A percentile compares a stretch with the other conserved stretches of the same genome.
Evolutionary conservation across 495 filamentous ascomycete species (phyloP).

Genomic region (Podospora fimiseda): DNA sequence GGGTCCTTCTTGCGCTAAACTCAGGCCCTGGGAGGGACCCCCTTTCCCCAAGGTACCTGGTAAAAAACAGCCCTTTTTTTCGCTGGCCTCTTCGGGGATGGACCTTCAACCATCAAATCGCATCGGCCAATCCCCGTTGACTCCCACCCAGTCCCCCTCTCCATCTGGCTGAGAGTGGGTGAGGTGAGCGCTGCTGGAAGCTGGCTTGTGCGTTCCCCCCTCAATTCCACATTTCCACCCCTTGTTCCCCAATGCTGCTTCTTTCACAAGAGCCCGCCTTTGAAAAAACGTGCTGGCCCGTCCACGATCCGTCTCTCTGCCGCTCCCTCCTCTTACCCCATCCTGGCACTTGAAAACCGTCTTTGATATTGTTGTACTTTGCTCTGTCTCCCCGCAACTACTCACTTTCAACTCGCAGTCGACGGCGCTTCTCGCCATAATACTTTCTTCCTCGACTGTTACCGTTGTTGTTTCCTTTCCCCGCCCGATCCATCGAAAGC

Average conservation of each 20-base stretch:
- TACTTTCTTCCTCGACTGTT: too few species aligned
- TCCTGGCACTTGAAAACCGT: slow-evolving; percentile 1
- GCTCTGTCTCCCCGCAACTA: neutral
- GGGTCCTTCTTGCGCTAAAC: slow-evolving; percentile 6
- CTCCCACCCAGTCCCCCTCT: neutral
- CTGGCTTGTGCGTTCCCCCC: slow-evolving; percentile 8
- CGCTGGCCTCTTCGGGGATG: slow-evolving; percentile 1
- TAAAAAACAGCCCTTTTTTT: slow-evolving; percentile 8
- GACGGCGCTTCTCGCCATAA: too few species aligned
- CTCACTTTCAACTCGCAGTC: neutral
- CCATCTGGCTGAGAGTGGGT: slow-evolving; percentile 3
- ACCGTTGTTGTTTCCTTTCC: slow-evolving; percentile 7
- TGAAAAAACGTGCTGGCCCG: slow-evolving; percentile 36
- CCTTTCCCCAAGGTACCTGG: too few species aligned
- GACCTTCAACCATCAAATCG: neutral
- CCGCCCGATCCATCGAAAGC: too few species aligned
- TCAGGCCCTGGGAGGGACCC: slow-evolving; percentile 7
- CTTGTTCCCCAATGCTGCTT: slow-evolving; percentile 17
- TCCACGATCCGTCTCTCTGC: slow-evolving; percentile 16
- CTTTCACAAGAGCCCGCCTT: slow-evolving; percentile 12
- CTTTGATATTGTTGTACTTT: slow-evolving; percentile 14
- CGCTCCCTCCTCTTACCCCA: slow-evolving; percentile 8
- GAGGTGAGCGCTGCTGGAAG: slow-evolving; percentile 1
- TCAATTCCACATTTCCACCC: slow-evolving; percentile 8
- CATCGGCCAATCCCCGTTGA: slow-evolving; percentile 9